Conservation (phyloP, 345 rosid species). For the Salix arbutifolia region DNA sequence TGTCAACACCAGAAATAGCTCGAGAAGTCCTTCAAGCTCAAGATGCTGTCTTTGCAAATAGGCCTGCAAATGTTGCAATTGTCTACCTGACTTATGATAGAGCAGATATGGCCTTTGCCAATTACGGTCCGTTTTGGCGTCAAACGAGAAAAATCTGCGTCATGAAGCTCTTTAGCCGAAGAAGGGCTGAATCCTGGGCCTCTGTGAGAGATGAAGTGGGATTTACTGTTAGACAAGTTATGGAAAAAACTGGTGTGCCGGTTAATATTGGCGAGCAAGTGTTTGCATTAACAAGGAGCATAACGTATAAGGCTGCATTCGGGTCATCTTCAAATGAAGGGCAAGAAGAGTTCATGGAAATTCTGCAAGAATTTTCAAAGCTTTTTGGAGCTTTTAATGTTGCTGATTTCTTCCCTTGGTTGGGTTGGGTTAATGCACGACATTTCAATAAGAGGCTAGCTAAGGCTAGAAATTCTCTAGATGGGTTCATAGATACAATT, state of each 20-base stretch:
- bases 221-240: neutral
- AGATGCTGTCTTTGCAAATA: constrained; percentile 20
- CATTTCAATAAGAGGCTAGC: constrained; percentile 13
- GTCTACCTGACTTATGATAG: constrained; percentile 23
- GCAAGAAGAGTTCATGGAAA: constrained; percentile 22
- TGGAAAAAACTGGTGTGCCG: neutral
- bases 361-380: constrained; percentile 26
- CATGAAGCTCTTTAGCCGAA: constrained; percentile 28
- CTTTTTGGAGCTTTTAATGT: constrained; percentile 28
- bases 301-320: constrained; percentile 24
- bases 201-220: constrained; percentile 23
- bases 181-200: constrained; percentile 27
- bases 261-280: constrained; percentile 22
- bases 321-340: constrained; percentile 15
- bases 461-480: constrained; percentile 13
- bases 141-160: constrained; percentile 28
- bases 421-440: constrained; percentile 18
- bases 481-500: constrained; percentile 20
- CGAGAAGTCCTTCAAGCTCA: constrained; percentile 24
- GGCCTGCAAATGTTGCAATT: constrained; percentile 21
- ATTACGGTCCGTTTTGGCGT: constrained; percentile 30
- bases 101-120: constrained; percentile 32
- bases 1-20: constrained; percentile 20
- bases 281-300: constrained; percentile 19
- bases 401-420: constrained; percentile 27